phyloP scores from a whole-genome alignment of 257 asterid species.

The Nicotiana obtusifolia region DNA sequence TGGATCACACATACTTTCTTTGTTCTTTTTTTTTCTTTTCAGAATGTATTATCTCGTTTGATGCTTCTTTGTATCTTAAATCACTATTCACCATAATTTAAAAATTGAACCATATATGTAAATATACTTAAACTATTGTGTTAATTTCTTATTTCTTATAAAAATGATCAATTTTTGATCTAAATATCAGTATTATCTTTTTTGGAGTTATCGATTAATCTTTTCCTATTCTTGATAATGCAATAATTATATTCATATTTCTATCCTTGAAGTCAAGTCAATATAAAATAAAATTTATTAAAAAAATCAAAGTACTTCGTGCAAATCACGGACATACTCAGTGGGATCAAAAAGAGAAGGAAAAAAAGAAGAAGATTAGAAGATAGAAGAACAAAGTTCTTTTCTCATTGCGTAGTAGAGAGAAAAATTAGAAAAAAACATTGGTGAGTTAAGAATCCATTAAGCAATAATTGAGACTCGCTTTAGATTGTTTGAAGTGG shows the following conservation, averaged over 20 bases:
- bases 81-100: not conserved
- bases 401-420: not conserved
- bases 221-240: not conserved
- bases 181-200: not conserved
- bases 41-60: no score
- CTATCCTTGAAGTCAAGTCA: not conserved
- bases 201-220: not conserved
- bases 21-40: not conserved
- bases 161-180: no score
- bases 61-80: not conserved
- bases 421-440: no score
- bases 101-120: not conserved
- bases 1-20: no score
- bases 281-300: no score
- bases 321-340: not conserved
- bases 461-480: not conserved
- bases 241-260: not conserved
- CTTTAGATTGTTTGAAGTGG: not conserved
- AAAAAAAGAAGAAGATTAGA: no score
- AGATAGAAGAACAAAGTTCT: not conserved
- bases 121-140: no score
- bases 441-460: not conserved
- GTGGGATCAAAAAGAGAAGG: not conserved
- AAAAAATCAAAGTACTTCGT: not conserved
- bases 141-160: no score